Percentiles rank a stretch among this genome's conserved stretches.
Evolutionary conservation across 2,329 filamentous ascomycete species (phyloP).

Genomic region (Nigrospora oryzae): DNA sequence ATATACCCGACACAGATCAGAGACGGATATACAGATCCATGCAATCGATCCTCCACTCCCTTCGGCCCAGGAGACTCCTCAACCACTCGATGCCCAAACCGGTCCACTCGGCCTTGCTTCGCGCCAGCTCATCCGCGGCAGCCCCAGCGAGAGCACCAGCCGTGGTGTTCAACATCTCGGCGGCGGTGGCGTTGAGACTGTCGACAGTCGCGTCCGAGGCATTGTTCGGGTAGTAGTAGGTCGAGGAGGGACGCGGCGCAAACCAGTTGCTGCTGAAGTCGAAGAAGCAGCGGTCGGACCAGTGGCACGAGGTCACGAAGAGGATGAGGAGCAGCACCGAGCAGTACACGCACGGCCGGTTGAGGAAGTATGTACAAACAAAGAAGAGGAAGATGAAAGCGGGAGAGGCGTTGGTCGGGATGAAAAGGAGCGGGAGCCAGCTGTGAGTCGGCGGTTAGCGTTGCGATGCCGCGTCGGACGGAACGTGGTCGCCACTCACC

Average conservation of each 20-base stretch:
- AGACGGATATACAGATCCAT: conserved; percentile 80
- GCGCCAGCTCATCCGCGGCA: conserved; percentile 53
- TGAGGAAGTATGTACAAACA: conserved; percentile 89
- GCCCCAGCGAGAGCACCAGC: conserved; percentile 58
- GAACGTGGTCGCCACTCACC: conserved; percentile 27
- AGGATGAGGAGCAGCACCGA: conserved; percentile 91
- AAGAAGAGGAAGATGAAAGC: conserved; percentile 85
- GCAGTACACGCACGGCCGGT: conserved; percentile 96
- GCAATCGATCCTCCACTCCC: conserved; percentile 87
- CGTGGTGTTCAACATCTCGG: conserved; percentile 59
- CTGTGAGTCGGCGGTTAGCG: conserved; percentile 29
- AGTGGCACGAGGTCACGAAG: conserved; percentile 84
- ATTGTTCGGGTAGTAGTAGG: conserved; percentile 12
- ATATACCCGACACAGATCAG: conserved; percentile 25
- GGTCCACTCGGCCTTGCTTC: conserved; percentile 56
- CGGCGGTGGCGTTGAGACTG: conserved; percentile 38
- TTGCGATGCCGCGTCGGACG: not conserved
- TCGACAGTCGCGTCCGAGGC: conserved; percentile 10
- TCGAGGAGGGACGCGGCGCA: conserved; percentile 55
- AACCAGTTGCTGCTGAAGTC: conserved; percentile 93
- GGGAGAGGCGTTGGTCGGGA: conserved; percentile 77
- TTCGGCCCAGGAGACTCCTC: conserved; percentile 67
- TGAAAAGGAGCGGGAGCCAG: conserved; percentile 82
- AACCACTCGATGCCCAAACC: conserved; percentile 81
- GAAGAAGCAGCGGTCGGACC: conserved; percentile 86